These are phyloP conservation scores for Cyberlindnera lachancei DNA, from an alignment of 805 yeast genomes.

Conservation along the genomic window DNA sequence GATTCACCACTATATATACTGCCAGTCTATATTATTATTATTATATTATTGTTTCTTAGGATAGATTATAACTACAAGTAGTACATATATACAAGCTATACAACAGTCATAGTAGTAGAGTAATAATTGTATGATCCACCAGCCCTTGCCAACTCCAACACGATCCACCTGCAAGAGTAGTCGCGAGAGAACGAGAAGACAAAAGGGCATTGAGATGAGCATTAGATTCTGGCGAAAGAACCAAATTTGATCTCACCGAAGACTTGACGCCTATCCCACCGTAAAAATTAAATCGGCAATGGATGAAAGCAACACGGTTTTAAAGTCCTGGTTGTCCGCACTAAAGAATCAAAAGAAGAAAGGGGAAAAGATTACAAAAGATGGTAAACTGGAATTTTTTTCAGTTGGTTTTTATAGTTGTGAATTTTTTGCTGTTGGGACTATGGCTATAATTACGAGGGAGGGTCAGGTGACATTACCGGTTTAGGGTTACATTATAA, in stretches of 20 bases:
- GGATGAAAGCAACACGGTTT: conserved; percentile 62
- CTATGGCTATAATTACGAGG: conserved; percentile 1
- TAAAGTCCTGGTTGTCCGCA: conserved; percentile 73
- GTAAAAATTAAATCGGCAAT: conserved; percentile 18
- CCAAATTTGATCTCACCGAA: conserved; percentile 50
- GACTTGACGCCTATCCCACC: conserved; percentile 58
- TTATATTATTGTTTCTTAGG: no score
- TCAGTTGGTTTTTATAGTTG: not conserved
- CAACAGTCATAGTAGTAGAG: no score
- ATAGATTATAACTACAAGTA: no score
- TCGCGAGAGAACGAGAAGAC: conserved; percentile 25
- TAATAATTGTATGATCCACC: conserved; percentile 52
- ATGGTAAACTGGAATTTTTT: not conserved
- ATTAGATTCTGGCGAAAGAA: conserved; percentile 18
- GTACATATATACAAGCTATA: no score
- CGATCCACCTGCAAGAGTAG: conserved; percentile 32
- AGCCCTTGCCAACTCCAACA: conserved; percentile 46
- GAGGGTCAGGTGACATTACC: no score
- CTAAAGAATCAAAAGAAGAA: conserved; percentile 22
- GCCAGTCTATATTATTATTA: no score
- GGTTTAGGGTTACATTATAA: no score
- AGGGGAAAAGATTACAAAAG: not conserved
- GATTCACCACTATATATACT: no score
- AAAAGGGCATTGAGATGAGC: conserved; percentile 69
- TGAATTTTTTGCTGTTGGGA: not conserved